Conservation (phyloP, 495 filamentous ascomycete genomes). For the Immersiella caudata region DNA sequence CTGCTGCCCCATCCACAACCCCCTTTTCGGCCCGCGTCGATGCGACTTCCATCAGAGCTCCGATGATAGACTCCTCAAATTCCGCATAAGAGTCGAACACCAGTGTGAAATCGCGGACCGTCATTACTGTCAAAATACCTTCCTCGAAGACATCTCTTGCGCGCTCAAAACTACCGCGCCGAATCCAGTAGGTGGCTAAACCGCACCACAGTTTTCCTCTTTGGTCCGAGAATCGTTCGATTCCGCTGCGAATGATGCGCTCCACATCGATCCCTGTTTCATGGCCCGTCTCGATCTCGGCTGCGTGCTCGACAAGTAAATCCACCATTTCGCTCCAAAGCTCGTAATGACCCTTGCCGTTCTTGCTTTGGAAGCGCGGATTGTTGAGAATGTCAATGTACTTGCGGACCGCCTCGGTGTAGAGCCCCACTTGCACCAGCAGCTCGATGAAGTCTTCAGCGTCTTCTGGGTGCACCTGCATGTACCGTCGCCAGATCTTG, state of each 20-base stretch:
- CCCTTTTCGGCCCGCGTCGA: constrained; percentile 81
- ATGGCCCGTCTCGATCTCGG: constrained; percentile 77
- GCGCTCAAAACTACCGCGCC: constrained; percentile 82
- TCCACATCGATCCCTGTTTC: constrained; percentile 88
- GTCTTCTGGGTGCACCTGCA: constrained; percentile 97
- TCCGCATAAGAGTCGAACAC: constrained; percentile 96
- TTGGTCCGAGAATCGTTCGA: constrained; percentile 91
- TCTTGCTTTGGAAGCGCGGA: constrained; percentile 85
- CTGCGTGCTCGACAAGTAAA: constrained; percentile 86
- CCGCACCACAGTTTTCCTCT: constrained; percentile 96
- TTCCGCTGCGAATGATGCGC: constrained; percentile 89
- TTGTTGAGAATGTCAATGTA: constrained; percentile 96
- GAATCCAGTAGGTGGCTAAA: constrained; percentile 96
- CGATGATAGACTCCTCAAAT: constrained; percentile 95
- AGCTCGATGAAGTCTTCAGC: constrained; percentile 93
- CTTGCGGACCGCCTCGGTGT: constrained; percentile 88
- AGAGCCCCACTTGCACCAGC: constrained; percentile 76
- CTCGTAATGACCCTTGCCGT: constrained; percentile 92
- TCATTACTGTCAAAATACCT: constrained; percentile 97
- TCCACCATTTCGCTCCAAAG: constrained; percentile 99
- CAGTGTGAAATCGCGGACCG: constrained; percentile 95
- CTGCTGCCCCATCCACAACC: constrained; percentile 78
- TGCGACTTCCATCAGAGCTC: constrained; percentile 85
- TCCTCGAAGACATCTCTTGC: constrained; percentile 95
- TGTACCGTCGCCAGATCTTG: constrained; percentile 93